phyloP scores from a whole-genome alignment of 805 yeast species.

The Candida nanaspora region DNA sequence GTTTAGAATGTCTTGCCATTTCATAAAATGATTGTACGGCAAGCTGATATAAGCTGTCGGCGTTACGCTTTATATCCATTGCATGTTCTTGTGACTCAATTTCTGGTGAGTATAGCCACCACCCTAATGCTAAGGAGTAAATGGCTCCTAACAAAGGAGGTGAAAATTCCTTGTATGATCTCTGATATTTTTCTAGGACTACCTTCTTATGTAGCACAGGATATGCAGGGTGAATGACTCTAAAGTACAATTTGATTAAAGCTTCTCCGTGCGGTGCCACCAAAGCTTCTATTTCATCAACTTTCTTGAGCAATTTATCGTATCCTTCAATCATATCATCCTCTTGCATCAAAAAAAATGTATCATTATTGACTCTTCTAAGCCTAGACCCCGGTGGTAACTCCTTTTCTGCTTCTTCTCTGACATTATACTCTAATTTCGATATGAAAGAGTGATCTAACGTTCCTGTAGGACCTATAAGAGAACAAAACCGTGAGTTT shows the following conservation, averaged over 20 bases:
- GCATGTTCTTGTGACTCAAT: neutral
- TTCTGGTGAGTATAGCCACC: conserved; percentile 44
- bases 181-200: conserved; percentile 69
- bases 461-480: conserved; percentile 2
- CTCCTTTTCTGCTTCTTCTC: conserved; percentile 4
- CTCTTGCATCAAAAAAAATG: conserved; percentile 2
- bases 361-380: conserved; percentile 2
- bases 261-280: conserved; percentile 76
- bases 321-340: conserved; percentile 1
- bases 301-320: neutral
- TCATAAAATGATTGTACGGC: conserved; percentile 3
- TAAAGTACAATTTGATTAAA: conserved; percentile 53
- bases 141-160: conserved; percentile 79
- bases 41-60: neutral
- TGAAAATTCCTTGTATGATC: conserved; percentile 75
- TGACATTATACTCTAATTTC: neutral
- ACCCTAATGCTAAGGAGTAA: conserved; percentile 66
- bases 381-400: conserved; percentile 1
- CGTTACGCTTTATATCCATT: neutral
- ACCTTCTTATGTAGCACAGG: conserved; percentile 79
- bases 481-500: conserved; percentile 3
- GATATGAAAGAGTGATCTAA: neutral
- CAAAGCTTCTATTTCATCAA: conserved; percentile 59
- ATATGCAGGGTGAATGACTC: conserved; percentile 70
- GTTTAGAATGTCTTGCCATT: conserved; percentile 5